Base-by-base conservation (phyloP, 768 basidiomycete species). In the Boletus vinaceobasis region DNA sequence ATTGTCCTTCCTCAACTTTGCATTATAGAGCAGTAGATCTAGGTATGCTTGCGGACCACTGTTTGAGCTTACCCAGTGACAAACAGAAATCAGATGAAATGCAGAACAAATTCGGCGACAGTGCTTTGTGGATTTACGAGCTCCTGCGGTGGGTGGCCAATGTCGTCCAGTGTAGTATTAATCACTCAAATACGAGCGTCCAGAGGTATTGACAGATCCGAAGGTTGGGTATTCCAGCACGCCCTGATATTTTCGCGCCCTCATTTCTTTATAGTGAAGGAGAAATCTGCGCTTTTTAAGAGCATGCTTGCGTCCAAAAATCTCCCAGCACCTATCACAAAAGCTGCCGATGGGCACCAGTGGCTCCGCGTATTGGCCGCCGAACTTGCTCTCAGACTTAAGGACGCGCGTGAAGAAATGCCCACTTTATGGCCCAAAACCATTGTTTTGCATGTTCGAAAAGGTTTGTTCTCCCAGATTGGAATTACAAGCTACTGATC, bases 221-320 rank as follows among this genome's bases (percentile, higher is more conserved):
- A 97, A 85, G 92, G 93, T 90, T 48, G 35, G 69, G 64, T 52
- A 23, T 51, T 51, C 21, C 44, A 35, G 1, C 3, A 9, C 23
- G n/a, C 10, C 7, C 1, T 7, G 1, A 15, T 23, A 3, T 27
- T 21, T 40, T 27, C 5, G 45, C 8, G 7, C n/a, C 15, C 53
- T 59, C n/a, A 51, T 38, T 37, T 40, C 33, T 39, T 50, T 55
- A 9, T 14, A 96, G 95, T 98, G 35, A 93, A 91, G 64, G 90
- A 92, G 65, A 92, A 92, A 69, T 78, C 86, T 15, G 74, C 78
- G 0, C 73, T 88, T 31, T 87, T 82, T 58, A 98, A 97, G 75
- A 93, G 90, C 63, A 98, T 98, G 96, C 74, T 93, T 50, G 92
- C 93, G 0, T 88, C 93, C n/a, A 99, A 99, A 70, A 98, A 98